Percentiles rank a stretch among this genome's conserved stretches.
Evolutionary conservation across 106 monocot species (phyloP).

Genomic region (Ottelia alismoides): DNA sequence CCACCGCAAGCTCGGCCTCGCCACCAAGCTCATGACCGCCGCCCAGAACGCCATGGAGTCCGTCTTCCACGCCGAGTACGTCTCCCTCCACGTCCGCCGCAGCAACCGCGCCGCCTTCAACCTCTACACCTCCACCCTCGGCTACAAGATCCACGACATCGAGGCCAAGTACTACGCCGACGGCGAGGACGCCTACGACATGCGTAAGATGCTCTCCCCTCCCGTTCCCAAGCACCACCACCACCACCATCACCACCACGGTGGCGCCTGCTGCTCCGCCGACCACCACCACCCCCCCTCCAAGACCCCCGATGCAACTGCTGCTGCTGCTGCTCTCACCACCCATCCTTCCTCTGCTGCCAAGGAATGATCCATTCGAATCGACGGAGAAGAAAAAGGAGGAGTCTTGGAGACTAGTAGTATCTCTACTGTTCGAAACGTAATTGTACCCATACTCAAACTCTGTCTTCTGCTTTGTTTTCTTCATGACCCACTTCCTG

Average conservation of each 20-base stretch:
- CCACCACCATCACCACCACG: slow-evolving; percentile 26
- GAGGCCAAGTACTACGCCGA: slow-evolving; percentile 81
- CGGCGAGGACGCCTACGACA: slow-evolving; percentile 70
- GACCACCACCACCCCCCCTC: no score
- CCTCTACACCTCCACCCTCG: slow-evolving; percentile 46
- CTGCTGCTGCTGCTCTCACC: slow-evolving; percentile 1
- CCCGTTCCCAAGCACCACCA: slow-evolving; percentile 17
- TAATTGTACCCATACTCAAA: no score
- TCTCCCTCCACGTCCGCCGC: slow-evolving; percentile 63
- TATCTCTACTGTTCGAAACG: no score
- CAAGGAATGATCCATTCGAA: no score
- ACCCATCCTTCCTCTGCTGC: no score
- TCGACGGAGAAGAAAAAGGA: no score
- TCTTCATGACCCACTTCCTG: no score
- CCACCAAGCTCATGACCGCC: slow-evolving; percentile 70
- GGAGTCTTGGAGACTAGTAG: no score
- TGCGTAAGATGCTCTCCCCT: slow-evolving; percentile 44
- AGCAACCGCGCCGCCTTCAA: slow-evolving; percentile 65
- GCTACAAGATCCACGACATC: slow-evolving; percentile 56
- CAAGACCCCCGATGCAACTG: background rate
- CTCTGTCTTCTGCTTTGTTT: no score
- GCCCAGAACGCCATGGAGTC: slow-evolving; percentile 61
- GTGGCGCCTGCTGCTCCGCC: slow-evolving; percentile 19
- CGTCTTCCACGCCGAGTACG: slow-evolving; percentile 61
- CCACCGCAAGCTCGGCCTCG: slow-evolving; percentile 69